phyloP scores from a whole-genome alignment of 805 yeast genomes.

The Zygosaccharomyces kombuchaensis region DNA sequence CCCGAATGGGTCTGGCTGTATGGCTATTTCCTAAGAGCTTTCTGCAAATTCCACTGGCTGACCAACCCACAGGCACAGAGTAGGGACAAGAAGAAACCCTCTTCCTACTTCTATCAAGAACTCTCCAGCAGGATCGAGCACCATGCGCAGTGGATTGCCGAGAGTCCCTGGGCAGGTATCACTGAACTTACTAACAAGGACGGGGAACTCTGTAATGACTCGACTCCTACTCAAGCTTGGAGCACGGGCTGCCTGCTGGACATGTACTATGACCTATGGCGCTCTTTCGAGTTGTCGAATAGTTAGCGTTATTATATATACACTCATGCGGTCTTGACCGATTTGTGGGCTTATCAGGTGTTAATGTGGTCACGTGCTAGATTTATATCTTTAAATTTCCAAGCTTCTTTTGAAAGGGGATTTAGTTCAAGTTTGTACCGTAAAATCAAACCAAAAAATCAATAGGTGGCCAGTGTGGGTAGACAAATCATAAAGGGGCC shows the following conservation, averaged over 20 bases:
- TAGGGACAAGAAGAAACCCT: slow-evolving; percentile 35
- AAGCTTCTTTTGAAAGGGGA: slow-evolving; percentile 1
- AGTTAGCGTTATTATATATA: background rate
- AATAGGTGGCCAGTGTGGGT: background rate
- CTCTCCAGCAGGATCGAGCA: slow-evolving; percentile 57
- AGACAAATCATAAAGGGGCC: background rate
- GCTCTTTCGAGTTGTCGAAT: slow-evolving; percentile 10
- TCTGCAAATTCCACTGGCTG: slow-evolving; percentile 47
- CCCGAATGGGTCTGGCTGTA: slow-evolving; percentile 97
- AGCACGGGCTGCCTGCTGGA: slow-evolving; percentile 83
- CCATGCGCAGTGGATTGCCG: slow-evolving; percentile 64
- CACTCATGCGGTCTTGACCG: background rate
- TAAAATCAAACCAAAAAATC: background rate
- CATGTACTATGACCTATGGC: slow-evolving; percentile 62
- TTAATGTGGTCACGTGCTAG: background rate
- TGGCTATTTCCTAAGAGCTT: slow-evolving; percentile 86
- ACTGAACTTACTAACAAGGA: slow-evolving; percentile 88
- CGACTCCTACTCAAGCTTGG: slow-evolving; percentile 98
- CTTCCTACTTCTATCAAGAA: slow-evolving; percentile 52
- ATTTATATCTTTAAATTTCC: background rate
- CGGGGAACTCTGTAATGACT: slow-evolving; percentile 76
- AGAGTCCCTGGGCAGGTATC: slow-evolving; percentile 90
- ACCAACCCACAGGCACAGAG: slow-evolving; percentile 37
- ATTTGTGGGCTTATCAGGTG: too few relatives aligned
- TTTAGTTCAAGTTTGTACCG: slow-evolving; percentile 2